phyloP scores from a whole-genome alignment of 2,329 filamentous ascomycete genomes.

The Paraconiothyrium sp. region DNA sequence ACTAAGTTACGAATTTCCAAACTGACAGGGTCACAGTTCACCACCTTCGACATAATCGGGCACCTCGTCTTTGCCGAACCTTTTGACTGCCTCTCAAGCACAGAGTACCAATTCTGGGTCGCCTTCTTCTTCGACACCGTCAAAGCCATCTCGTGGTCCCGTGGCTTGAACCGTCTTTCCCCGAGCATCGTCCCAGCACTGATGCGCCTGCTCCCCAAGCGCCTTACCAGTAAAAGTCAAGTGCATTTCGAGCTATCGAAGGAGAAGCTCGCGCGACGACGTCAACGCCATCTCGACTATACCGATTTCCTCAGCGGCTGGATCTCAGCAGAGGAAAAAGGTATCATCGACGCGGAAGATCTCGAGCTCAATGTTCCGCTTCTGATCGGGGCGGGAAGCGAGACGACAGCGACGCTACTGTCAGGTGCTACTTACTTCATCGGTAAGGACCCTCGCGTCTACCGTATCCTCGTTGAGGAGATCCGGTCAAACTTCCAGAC shows the following conservation, averaged over 20 bases:
- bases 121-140: not conserved
- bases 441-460: not conserved
- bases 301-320: not conserved
- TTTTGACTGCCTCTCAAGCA: slow-evolving; percentile 33
- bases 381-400: slow-evolving; percentile 7
- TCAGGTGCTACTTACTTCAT: slow-evolving; percentile 1
- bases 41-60: slow-evolving; percentile 27
- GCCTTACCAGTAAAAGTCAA: not conserved
- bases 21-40: slow-evolving; percentile 5
- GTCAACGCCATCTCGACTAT: slow-evolving; percentile 1
- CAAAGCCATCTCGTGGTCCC: not conserved
- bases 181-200: not conserved
- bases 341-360: not conserved
- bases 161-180: not conserved
- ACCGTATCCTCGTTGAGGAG: not conserved
- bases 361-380: not conserved
- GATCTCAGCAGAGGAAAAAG: not conserved
- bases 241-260: not conserved
- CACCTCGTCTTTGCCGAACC: slow-evolving; percentile 35
- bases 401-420: slow-evolving; percentile 8
- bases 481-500: not conserved
- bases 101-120: slow-evolving; percentile 2
- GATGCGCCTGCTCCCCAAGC: not conserved
- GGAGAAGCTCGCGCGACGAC: not conserved
- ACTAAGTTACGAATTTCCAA: not conserved